Evolutionary conservation across 129 eudicot genomes (phyloP), one percentile per base, ranked within the genome.

Genomic region (Solidago caesia): DNA sequence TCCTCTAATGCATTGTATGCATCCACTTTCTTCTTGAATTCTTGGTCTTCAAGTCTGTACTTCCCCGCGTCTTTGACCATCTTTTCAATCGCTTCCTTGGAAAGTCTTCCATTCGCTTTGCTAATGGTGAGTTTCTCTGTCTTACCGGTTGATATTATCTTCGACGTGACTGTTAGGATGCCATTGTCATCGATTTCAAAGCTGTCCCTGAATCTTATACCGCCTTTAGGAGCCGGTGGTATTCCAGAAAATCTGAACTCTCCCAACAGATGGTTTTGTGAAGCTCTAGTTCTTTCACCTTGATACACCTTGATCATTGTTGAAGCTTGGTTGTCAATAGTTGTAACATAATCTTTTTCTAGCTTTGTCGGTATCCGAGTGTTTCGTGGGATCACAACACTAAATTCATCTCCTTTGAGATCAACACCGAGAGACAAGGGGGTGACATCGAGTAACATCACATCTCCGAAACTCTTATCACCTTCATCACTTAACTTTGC

Each of bases 371-470:
- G 69, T 58, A 77, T 8, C 4, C 0, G 60, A 16, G 75, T 77
- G 63, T 77, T 77, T 10, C 81, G 15, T 8, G 75, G 81, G 42
- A 77, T 59, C 26, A 77, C 48, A 29, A 77, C 51, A 59, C 8
- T 7, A 29, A 77, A 14, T 8, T 55, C 48, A 3, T 70, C 10
- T n/a, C 75, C 75, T 5, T 4, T 5, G 5, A 29, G 0, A 1
- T 45, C 75, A 0, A 77, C 21, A 26, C 81, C 81, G 66, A 76
- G 79, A 0, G 79, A 75, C 52, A 75, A 75, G 33, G 79, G 72
- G n/a, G 79, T 75, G 4, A 75, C 79, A 39, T 75, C 79, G 0
- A 21, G 4, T 49, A 75, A 21, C 21, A 64, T 3, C 53, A 75
- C 0, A 48, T 51, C 79, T n/a, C 5, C 43, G 12, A 65, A 44